Evolutionary conservation across 441 rosid genomes (phyloP).

Genomic region (Geranium incanum): DNA sequence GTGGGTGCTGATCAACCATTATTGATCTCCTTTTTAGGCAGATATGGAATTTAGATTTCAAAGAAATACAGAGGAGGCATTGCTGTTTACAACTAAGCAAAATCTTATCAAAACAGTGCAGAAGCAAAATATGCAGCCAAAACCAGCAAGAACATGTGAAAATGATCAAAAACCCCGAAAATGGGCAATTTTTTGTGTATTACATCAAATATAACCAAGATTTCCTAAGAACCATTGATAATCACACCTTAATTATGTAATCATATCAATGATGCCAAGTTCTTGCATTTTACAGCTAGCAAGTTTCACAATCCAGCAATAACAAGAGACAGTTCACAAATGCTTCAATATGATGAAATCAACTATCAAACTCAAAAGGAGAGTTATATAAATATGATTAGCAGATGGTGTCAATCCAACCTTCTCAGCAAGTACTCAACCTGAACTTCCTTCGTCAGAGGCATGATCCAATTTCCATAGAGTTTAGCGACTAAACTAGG

Average conservation of each 20-base stretch:
- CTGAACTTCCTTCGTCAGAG: constrained; percentile 18
- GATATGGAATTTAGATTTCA: too few species aligned
- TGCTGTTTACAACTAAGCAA: too few species aligned
- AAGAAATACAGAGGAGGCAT: too few species aligned
- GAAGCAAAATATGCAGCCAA: too few species aligned
- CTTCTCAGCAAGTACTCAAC: constrained; percentile 17
- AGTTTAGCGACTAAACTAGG: constrained; percentile 14
- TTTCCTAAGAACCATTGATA: neutral
- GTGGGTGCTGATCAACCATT: too few species aligned
- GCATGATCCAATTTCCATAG: constrained; percentile 19
- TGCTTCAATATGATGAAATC: neutral
- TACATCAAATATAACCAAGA: neutral
- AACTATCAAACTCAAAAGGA: too few species aligned
- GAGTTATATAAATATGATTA: neutral
- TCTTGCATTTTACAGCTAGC: neutral
- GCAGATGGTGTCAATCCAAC: neutral
- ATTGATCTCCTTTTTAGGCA: too few species aligned
- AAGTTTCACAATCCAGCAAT: neutral
- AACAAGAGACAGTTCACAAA: neutral
- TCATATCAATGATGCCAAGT: neutral
- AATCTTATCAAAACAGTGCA: too few species aligned
- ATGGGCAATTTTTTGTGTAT: neutral
- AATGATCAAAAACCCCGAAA: neutral
- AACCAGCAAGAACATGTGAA: too few species aligned
- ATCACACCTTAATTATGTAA: neutral